Conservation (phyloP, 805 yeast genomes). For the Wickerhamiella shivajii region DNA sequence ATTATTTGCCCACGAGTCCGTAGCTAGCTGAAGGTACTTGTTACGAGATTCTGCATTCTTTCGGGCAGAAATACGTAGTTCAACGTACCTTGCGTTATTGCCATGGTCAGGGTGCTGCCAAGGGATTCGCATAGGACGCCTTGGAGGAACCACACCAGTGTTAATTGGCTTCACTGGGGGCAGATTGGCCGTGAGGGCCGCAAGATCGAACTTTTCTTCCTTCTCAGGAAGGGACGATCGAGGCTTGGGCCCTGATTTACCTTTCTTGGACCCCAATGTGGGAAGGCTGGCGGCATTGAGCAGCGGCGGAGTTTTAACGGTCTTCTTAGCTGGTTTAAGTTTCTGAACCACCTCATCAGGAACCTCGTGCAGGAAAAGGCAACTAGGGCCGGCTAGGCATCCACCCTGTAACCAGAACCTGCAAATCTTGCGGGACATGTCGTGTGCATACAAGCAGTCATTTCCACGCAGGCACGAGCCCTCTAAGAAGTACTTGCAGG, state of each 20-base stretch:
- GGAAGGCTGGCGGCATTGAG: slow-evolving; percentile 3
- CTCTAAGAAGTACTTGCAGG: slow-evolving; percentile 30
- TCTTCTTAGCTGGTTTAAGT: neutral
- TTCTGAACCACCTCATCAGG: slow-evolving; percentile 20
- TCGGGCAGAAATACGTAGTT: slow-evolving; percentile 18
- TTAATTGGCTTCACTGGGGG: slow-evolving; percentile 4
- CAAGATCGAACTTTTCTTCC: slow-evolving; percentile 1
- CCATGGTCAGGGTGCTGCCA: slow-evolving; percentile 20
- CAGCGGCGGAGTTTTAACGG: neutral
- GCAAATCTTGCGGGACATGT: slow-evolving; percentile 29
- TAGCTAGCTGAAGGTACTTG: slow-evolving; percentile 24
- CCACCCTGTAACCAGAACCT: slow-evolving; percentile 34
- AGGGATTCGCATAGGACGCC: slow-evolving; percentile 16
- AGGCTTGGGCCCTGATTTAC: neutral
- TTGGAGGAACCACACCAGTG: slow-evolving; percentile 2
- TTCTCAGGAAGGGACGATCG: no score
- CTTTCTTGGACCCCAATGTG: slow-evolving; percentile 10
- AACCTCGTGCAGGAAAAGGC: slow-evolving; percentile 29
- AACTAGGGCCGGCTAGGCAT: slow-evolving; percentile 31
- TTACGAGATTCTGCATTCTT: slow-evolving; percentile 22
- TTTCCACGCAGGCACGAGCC: slow-evolving; percentile 31
- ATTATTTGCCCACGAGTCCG: slow-evolving; percentile 22
- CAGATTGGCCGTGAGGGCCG: slow-evolving; percentile 1
- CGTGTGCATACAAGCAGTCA: slow-evolving; percentile 35
- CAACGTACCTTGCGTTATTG: slow-evolving; percentile 17